Base-by-base conservation (phyloP, 2,329 filamentous ascomycete genomes). In the Claviceps monticola region DNA sequence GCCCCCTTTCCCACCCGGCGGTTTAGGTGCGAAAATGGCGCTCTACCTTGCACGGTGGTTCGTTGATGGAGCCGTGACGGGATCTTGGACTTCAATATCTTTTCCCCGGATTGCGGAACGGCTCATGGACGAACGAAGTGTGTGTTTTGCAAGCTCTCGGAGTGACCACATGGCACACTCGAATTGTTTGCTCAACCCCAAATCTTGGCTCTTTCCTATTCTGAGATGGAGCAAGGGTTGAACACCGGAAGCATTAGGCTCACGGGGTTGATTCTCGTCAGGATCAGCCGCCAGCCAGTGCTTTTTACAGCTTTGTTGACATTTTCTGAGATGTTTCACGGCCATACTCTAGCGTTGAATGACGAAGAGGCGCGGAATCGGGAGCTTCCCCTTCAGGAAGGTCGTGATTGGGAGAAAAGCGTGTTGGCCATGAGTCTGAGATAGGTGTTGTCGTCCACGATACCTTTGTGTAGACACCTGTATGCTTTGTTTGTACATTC, bases 331-430 rank as follows among this genome's bases (percentile, higher is more conserved):
- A 37, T 17, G 29, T 46, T 21, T 17, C 21, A 45, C 29, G 23
- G 21, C 7, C 9, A 21, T n/a, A 19, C 21, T 45, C 17, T 45
- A 38, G 14, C 29, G 29, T 19, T 26, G 26, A 7, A 37, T 26
- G 41, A 14, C 42, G 5, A 50, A 17, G 14, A 42, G n/a, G 14
- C 23, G 29, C 39, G 36, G 36, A 50, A 37, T 21, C 14, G 26
- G 47, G 39, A 55, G 53, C 55, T 56, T 51, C 55, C 53, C 34
- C 50, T 53, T 56, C 42, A 50, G 55, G 54, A 55, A 56, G 55
- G 55, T 55, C 38, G 49, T 42, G 51, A 21, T 36, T 41, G 29
- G 21, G 17, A 38, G 34, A n/a, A 21, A 17, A 26, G 39, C n/a
- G 13, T 11, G 26, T 14, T 43, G 19, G n/a, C 39, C 19, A 7